phyloP scores from a whole-genome alignment of 345 rosid genomes.

The Bruguiera parviflora region DNA sequence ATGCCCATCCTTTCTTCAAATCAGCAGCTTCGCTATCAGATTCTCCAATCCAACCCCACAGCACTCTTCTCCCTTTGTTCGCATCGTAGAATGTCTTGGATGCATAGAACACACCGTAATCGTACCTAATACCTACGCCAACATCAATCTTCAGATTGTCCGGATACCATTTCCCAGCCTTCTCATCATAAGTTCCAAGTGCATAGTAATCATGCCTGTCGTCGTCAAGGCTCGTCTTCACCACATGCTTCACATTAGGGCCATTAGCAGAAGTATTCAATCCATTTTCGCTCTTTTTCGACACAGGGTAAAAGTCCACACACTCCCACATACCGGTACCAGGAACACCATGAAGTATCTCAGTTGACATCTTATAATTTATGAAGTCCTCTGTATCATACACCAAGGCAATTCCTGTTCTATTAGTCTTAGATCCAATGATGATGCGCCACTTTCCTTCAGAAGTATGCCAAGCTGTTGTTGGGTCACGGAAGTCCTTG shows the following conservation, averaged over 20 bases:
- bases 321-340: constrained; percentile 96
- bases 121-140: constrained; percentile 64
- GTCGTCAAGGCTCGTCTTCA: constrained; percentile 61
- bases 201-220: constrained; percentile 62
- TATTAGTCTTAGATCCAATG: constrained; percentile 67
- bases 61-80: constrained; percentile 41
- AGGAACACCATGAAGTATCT: constrained; percentile 55
- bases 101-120: constrained; percentile 66
- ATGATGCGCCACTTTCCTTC: constrained; percentile 77
- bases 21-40: constrained; percentile 63
- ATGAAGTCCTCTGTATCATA: constrained; percentile 79
- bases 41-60: constrained; percentile 80
- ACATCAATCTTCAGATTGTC: constrained; percentile 53
- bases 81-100: constrained; percentile 69
- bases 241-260: constrained; percentile 50
- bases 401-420: constrained; percentile 61
- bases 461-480: constrained; percentile 81
- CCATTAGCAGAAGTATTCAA: constrained; percentile 53
- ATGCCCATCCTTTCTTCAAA: constrained; percentile 70
- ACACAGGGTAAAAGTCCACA: constrained; percentile 66
- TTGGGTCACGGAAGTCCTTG: constrained; percentile 90
- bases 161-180: constrained; percentile 43
- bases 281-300: constrained; percentile 29
- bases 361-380: constrained; percentile 32
- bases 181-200: constrained; percentile 53